phyloP scores from a whole-genome alignment of 2,329 filamentous ascomycete genomes.

The Fusarium sp. region DNA sequence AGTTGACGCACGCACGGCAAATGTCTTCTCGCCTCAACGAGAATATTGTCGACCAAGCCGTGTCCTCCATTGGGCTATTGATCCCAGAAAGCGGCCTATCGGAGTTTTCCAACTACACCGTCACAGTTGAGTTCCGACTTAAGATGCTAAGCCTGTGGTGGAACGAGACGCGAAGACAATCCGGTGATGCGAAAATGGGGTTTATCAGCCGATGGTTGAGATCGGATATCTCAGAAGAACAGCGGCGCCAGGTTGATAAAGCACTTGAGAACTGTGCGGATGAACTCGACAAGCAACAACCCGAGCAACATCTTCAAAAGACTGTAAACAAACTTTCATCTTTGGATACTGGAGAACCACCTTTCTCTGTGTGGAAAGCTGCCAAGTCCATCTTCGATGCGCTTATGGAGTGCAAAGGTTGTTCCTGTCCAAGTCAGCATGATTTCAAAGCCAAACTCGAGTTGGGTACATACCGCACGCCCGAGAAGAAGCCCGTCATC shows the following conservation, averaged over 20 bases:
- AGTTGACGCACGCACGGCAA: not conserved
- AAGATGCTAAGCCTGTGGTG: not conserved
- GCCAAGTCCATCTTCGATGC: slow-evolving; percentile 25
- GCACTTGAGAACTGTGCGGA: not conserved
- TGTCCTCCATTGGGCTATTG: not conserved
- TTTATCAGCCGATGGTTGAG: not conserved
- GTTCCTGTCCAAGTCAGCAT: slow-evolving; percentile 6
- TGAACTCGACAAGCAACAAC: not conserved
- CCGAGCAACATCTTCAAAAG: not conserved
- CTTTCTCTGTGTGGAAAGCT: slow-evolving; percentile 2
- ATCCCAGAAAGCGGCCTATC: not conserved
- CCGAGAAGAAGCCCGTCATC: not conserved
- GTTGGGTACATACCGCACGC: slow-evolving; percentile 11
- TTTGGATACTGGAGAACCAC: not conserved
- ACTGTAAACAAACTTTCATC: not conserved
- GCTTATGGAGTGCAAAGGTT: not conserved
- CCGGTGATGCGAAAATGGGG: not conserved
- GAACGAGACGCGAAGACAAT: not conserved
- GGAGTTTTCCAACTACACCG: not conserved
- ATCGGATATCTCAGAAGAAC: not conserved
- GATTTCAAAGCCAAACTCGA: slow-evolving; percentile 7
- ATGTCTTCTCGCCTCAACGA: not conserved
- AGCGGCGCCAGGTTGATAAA: not conserved
- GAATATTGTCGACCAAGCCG: not conserved
- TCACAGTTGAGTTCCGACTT: not conserved